phyloP scores from a whole-genome alignment of 1,284 basidiomycete species.

The Cutaneotrichosporon cutaneum region DNA sequence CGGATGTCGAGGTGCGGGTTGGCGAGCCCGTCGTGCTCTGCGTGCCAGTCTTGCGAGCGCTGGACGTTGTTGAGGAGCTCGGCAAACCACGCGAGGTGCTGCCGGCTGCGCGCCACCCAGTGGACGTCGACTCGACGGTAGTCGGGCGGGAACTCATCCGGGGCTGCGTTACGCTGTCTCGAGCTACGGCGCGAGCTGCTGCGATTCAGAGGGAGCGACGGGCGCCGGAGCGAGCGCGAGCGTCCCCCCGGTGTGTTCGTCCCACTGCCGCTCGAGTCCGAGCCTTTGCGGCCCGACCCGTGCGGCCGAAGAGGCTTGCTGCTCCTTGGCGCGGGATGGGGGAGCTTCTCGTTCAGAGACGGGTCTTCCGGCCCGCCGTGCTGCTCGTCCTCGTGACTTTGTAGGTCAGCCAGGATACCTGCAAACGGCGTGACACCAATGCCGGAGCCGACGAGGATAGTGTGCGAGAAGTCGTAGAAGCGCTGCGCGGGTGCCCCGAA shows the following conservation, averaged over 20 bases:
- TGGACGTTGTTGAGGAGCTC: constrained; percentile 34
- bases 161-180: constrained; percentile 11
- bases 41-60: constrained; percentile 30
- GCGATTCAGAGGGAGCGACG: constrained; percentile 1
- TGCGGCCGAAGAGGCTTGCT: too few relatives aligned
- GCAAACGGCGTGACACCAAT: constrained; percentile 40
- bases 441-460: constrained; percentile 35
- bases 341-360: too few relatives aligned
- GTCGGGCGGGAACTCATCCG: constrained; percentile 18
- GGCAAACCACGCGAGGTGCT: constrained; percentile 35
- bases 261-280: background rate
- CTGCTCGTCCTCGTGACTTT: constrained; percentile 23
- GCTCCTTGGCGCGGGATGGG: background rate
- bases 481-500: constrained; percentile 38
- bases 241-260: background rate
- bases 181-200: constrained; percentile 1
- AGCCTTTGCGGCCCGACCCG: too few relatives aligned
- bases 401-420: constrained; percentile 36
- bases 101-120: constrained; percentile 36
- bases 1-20: constrained; percentile 33
- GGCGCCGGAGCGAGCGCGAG: too few relatives aligned
- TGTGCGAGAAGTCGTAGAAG: constrained; percentile 39
- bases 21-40: constrained; percentile 12
- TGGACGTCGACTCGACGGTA: constrained; percentile 38
- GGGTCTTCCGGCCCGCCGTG: constrained; percentile 26